Evolutionary conservation across 768 basidiomycete species (phyloP).

Genomic region (Boletus reticulatus): DNA sequence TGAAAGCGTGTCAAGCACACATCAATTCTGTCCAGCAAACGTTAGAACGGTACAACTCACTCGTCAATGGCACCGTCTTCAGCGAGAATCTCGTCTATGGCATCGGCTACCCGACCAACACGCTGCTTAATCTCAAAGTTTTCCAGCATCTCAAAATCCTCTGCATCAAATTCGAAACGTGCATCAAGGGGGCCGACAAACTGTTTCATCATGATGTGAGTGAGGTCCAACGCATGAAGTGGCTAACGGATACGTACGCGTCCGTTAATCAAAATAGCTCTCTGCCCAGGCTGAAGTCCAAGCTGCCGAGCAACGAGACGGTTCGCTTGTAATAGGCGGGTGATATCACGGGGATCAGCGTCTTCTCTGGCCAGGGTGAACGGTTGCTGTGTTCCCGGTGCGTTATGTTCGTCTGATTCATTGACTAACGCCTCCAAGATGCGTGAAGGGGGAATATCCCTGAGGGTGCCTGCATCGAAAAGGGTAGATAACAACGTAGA

Average conservation of each 20-base stretch:
- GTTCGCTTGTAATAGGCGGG: slow-evolving; percentile 43
- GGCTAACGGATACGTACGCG: slow-evolving; percentile 49
- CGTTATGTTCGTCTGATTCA: slow-evolving; percentile 6
- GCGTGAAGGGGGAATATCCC: slow-evolving; percentile 19
- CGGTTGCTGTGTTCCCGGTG: slow-evolving; percentile 35
- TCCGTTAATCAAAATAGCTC: slow-evolving; percentile 76
- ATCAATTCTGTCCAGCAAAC: not conserved
- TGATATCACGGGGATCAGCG: slow-evolving; percentile 28
- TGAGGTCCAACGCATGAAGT: not conserved
- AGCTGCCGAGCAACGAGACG: slow-evolving; percentile 53
- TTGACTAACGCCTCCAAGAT: slow-evolving; percentile 14
- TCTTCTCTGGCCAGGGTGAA: slow-evolving; percentile 29
- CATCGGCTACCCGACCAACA: slow-evolving; percentile 62
- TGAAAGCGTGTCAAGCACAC: slow-evolving; percentile 25
- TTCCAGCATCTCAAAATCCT: slow-evolving; percentile 74
- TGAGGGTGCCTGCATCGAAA: slow-evolving; percentile 38
- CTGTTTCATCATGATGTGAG: slow-evolving; percentile 37
- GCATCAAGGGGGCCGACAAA: slow-evolving; percentile 68
- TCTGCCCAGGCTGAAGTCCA: slow-evolving; percentile 56
- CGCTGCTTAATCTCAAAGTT: slow-evolving; percentile 74
- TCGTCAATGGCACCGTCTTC: slow-evolving; percentile 36
- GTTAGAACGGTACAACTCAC: slow-evolving; percentile 32
- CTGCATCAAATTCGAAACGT: slow-evolving; percentile 53
- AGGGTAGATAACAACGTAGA: slow-evolving; percentile 55
- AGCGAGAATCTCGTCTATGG: slow-evolving; percentile 55